A percentile compares a stretch with the other conserved stretches of the same genome.
These are phyloP conservation scores for Cicer chorassanicum DNA, from an alignment of 306 rosid genomes.

Conservation along the genomic window DNA sequence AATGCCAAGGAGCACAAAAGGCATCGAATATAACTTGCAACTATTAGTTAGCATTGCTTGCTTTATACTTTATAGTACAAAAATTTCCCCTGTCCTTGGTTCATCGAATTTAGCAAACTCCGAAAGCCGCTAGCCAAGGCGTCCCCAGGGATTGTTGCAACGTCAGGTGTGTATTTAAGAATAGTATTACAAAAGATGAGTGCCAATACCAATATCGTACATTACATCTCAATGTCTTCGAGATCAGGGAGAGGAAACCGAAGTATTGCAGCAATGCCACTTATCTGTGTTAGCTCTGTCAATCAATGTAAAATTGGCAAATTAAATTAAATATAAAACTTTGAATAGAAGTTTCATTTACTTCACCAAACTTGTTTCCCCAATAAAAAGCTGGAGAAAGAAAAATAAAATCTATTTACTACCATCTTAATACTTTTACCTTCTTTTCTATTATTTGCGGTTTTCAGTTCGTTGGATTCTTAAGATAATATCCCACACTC, in stretches of 20 bases:
- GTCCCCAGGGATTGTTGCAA: constrained; percentile 17
- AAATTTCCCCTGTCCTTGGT: neutral
- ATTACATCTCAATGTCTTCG: constrained; percentile 90
- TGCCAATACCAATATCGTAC: constrained; percentile 23
- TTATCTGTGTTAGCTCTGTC: constrained; percentile 79
- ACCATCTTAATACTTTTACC: constrained; percentile 18
- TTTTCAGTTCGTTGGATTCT: constrained; percentile 29
- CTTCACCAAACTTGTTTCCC: constrained; percentile 1
- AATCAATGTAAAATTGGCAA: constrained; percentile 23
- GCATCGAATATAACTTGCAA: constrained; percentile 33
- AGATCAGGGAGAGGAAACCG: constrained; percentile 97
- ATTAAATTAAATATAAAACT: constrained; percentile 25
- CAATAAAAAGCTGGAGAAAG: neutral
- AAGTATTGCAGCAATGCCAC: constrained; percentile 83
- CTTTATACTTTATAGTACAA: constrained; percentile 28
- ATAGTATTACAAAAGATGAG: constrained; percentile 1
- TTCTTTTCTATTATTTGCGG: neutral
- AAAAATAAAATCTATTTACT: neutral
- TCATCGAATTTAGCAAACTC: constrained; percentile 22
- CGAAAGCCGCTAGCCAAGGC: neutral
- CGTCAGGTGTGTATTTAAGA: constrained; percentile 26
- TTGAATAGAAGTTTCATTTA: constrained; percentile 8
- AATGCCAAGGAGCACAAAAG: constrained; percentile 32
- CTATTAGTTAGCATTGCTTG: constrained; percentile 31
- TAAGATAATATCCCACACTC: constrained; percentile 31